A percentile compares a stretch with the other conserved stretches of the same genome.
Conservation (phyloP, 75 land plant species). For the Sequoia sempervirens region DNA sequence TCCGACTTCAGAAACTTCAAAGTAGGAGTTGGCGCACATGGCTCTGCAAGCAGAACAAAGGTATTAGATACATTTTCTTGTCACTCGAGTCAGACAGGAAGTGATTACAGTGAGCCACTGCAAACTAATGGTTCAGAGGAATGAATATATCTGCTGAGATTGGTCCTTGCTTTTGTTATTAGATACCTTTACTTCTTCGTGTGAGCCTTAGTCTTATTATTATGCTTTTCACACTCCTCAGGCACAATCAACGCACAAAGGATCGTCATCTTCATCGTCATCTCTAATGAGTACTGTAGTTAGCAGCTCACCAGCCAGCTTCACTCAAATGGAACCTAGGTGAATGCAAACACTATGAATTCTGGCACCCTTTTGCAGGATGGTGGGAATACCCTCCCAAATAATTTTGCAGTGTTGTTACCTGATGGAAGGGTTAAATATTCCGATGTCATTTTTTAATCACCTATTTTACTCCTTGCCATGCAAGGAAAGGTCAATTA, state of each 20-base stretch:
- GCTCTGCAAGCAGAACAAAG: constrained; percentile 1
- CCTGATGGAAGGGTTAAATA: background rate
- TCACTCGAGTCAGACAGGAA: background rate
- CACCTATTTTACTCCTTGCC: background rate
- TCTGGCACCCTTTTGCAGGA: background rate
- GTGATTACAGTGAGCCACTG: background rate
- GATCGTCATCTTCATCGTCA: background rate
- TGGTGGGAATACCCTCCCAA: background rate
- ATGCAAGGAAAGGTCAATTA: background rate
- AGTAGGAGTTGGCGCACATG: constrained; percentile 4
- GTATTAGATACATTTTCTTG: background rate
- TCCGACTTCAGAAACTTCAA: background rate
- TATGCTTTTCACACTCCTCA: background rate
- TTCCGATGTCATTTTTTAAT: background rate
- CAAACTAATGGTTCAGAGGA: background rate
- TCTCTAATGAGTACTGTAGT: constrained; percentile 4
- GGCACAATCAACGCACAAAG: constrained; percentile 3
- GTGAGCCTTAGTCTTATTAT: background rate
- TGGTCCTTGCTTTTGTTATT: background rate
- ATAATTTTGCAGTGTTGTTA: background rate
- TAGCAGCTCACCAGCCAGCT: background rate
- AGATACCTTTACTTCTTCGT: background rate
- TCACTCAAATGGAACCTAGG: constrained; percentile 32
- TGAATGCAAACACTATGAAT: constrained; percentile 15
- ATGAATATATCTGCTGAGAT: background rate